Base-by-base conservation (phyloP, 495 filamentous ascomycete species). In the Xylaria grammica region DNA sequence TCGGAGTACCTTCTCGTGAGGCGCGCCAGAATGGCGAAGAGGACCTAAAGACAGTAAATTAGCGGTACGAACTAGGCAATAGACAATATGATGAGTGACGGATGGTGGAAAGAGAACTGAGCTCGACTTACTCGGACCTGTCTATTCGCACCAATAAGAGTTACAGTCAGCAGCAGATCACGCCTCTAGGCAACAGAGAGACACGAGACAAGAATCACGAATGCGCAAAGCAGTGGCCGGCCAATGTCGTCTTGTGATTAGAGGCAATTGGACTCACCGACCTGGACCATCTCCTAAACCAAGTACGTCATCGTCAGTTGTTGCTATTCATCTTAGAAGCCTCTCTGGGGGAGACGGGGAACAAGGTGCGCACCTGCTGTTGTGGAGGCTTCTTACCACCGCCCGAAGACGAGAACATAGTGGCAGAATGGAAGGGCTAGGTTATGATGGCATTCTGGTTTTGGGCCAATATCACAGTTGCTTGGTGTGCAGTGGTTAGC, bases 281-380 rank as follows among this genome's bases (percentile, higher is more conserved):
- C 93, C 89, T 99, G 94, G 67, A 97, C 91, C 95, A 99, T 99
- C 86, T 99, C 94, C 94, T 98, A 74, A 50, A 70, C 56, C 56
- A 40, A 62, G 61, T 61, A 70, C 62, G 69, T 77, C 69, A 75
- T 74, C 4, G 75, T 75, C 66, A 71, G 72, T 48, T 58, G 72
- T 48, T 58, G 45, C 29, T 11, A 59, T 60, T 62, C 40, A 10
- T 38, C 20, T 24, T 8, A 34, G 45, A 15, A 17, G 22, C 17
- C 13, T 61, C 53, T 48, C 50, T 29, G 52, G 51, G 42, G 40
- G 49, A 50, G 27, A 45, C 34, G 60, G 45, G 36, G 56, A 32
- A 57, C 61, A 45, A 24, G 17, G 0, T 30, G 76, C 86, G 75
- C 76, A 93, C 91, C 88, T 93, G 90, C 62, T 89, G 86, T 62